These are phyloP conservation scores for Aegilops bicornis DNA, from an alignment of 176 grass and related monocot species.

Conservation along the genomic window DNA sequence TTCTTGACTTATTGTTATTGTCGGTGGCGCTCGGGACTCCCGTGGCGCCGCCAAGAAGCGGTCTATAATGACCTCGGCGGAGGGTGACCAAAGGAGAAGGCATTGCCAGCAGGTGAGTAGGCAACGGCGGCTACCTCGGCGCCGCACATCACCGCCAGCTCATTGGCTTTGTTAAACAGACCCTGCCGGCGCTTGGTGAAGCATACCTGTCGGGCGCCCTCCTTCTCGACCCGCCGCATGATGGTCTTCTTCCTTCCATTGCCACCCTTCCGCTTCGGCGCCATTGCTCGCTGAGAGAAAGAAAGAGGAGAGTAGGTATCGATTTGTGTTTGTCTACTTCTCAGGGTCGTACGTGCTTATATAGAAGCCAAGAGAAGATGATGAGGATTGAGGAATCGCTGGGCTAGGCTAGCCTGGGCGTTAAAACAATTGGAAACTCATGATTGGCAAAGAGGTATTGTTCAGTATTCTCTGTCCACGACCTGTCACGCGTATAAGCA, in stretches of 20 bases:
- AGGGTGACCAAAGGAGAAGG: too few relatives aligned
- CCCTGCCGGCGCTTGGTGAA: too few relatives aligned
- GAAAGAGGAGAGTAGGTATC: neutral
- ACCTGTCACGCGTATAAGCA: too few relatives aligned
- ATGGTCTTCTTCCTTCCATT: slow-evolving; percentile 33
- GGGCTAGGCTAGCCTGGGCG: too few relatives aligned
- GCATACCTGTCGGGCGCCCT: neutral
- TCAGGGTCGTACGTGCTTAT: too few relatives aligned
- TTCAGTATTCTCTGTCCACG: too few relatives aligned
- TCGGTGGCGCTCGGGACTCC: neutral
- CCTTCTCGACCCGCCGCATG: slow-evolving; percentile 18
- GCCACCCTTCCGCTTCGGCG: neutral
- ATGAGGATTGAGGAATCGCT: too few relatives aligned
- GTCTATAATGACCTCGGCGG: too few relatives aligned
- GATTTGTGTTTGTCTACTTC: too few relatives aligned
- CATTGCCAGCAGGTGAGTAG: slow-evolving; percentile 3
- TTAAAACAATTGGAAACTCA: too few relatives aligned
- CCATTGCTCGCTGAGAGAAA: neutral
- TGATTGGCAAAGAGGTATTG: too few relatives aligned
- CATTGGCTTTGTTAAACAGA: slow-evolving; percentile 49
- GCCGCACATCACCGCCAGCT: slow-evolving; percentile 46
- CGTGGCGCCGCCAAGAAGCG: neutral
- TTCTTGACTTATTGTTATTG: neutral
- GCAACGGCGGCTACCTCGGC: slow-evolving; percentile 32
- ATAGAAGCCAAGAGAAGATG: too few relatives aligned